Evolutionary conservation across 75 land plant species (phyloP).

Genomic region (Sequoia sempervirens): DNA sequence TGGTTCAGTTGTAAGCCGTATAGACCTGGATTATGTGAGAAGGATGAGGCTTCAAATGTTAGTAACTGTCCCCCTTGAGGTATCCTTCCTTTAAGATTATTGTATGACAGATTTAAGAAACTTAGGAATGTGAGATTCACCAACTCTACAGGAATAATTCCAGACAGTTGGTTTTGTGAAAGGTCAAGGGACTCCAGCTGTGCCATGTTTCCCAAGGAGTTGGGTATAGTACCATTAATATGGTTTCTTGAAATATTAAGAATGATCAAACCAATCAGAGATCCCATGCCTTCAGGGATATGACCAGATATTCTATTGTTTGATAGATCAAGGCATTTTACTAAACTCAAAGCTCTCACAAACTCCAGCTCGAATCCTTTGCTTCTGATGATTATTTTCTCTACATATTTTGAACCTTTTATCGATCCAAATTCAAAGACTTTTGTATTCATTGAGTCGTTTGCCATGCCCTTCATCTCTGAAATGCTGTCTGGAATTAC

Average conservation of each 20-base stretch:
- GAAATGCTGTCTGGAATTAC: not conserved
- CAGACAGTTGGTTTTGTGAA: conserved; percentile 17
- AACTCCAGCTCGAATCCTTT: not conserved
- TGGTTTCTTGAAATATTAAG: conserved; percentile 27
- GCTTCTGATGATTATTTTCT: not conserved
- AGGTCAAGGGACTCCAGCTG: conserved; percentile 12
- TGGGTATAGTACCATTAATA: conserved; percentile 14
- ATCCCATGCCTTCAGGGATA: conserved; percentile 16
- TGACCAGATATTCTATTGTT: conserved; percentile 19
- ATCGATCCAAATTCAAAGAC: not conserved
- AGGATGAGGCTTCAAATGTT: too few species aligned
- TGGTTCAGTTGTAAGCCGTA: too few species aligned
- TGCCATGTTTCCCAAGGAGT: conserved; percentile 5
- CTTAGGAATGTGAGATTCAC: not conserved
- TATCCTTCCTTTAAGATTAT: too few species aligned
- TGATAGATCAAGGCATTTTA: conserved; percentile 37
- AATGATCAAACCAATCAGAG: not conserved
- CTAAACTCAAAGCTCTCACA: not conserved
- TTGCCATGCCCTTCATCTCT: not conserved
- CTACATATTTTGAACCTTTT: not conserved
- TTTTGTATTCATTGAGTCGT: not conserved
- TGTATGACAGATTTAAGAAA: conserved; percentile 1
- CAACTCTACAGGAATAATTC: conserved; percentile 16
- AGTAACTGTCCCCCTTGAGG: too few species aligned
- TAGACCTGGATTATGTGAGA: too few species aligned